A percentile compares a stretch with the other conserved stretches of the same genome.
These are phyloP conservation scores for Cinnamomum chago DNA, from an alignment of 164 flowering plant genomes.

Conservation along the genomic window DNA sequence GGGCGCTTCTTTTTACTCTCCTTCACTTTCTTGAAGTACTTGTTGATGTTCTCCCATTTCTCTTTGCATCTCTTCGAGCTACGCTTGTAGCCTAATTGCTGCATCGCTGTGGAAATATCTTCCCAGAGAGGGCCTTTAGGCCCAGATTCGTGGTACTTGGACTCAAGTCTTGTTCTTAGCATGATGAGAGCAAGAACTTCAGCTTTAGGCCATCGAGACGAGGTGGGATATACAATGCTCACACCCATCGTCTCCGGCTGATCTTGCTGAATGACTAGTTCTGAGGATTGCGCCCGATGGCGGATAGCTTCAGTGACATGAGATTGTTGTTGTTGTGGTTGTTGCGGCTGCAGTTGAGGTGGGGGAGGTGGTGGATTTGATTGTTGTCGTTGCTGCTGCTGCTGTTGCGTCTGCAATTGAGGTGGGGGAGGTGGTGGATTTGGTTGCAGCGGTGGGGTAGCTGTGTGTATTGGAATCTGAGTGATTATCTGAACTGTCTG, in stretches of 20 bases:
- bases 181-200: conserved; percentile 58
- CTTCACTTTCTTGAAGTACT: conserved; percentile 68
- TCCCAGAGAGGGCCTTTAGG: conserved; percentile 78
- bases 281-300: conserved; percentile 24
- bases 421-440: conserved; percentile 14
- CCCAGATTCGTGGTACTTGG: conserved; percentile 54
- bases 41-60: conserved; percentile 78
- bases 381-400: conserved; percentile 5
- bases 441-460: conserved; percentile 10
- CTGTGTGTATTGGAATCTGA: conserved; percentile 5
- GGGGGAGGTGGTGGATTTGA: conserved; percentile 6
- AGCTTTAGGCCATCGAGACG: conserved; percentile 63
- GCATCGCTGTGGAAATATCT: conserved; percentile 56
- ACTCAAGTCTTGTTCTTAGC: conserved; percentile 50
- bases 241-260: conserved; percentile 25
- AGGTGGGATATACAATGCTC: conserved; percentile 34
- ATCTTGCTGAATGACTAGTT: conserved; percentile 37
- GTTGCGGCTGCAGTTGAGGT: conserved; percentile 12
- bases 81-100: conserved; percentile 47
- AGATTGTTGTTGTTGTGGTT: conserved; percentile 3
- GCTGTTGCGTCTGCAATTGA: neutral
- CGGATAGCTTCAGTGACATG: conserved; percentile 10
- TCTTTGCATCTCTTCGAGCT: conserved; percentile 68
- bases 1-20: conserved; percentile 72
- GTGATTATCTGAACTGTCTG: conserved; percentile 34